Evolutionary conservation across 352 stramenopile genomes (phyloP).

Genomic region (Phytophthora nicotianae): DNA sequence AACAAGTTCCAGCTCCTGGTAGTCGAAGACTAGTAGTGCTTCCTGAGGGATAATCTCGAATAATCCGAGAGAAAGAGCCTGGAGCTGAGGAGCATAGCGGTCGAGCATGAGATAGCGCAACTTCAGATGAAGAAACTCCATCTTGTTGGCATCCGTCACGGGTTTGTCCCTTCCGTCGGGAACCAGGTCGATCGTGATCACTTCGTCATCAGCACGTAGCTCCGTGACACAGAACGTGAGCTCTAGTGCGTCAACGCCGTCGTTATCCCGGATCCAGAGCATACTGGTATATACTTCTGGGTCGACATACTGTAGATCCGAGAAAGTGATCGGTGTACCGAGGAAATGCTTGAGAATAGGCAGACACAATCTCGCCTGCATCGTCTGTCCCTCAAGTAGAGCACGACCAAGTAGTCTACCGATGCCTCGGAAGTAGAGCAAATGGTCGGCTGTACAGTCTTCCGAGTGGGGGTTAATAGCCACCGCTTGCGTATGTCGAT

Average conservation of each 20-base stretch:
- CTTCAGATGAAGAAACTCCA: slow-evolving; percentile 93
- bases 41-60: slow-evolving; percentile 97
- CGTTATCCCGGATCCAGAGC: slow-evolving; percentile 71
- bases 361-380: slow-evolving; percentile 72
- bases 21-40: slow-evolving; percentile 97
- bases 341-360: slow-evolving; percentile 85
- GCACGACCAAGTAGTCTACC: slow-evolving; percentile 70
- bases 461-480: slow-evolving; percentile 81
- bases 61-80: slow-evolving; percentile 89
- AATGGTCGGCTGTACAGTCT: slow-evolving; percentile 71
- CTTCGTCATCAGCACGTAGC: slow-evolving; percentile 55
- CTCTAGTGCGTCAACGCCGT: slow-evolving; percentile 67
- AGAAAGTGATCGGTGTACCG: slow-evolving; percentile 82
- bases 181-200: slow-evolving; percentile 71
- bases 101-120: slow-evolving; percentile 96
- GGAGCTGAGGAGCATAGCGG: slow-evolving; percentile 91
- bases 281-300: slow-evolving; percentile 81
- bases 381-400: slow-evolving; percentile 75
- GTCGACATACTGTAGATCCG: slow-evolving; percentile 82
- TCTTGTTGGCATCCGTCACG: slow-evolving; percentile 96
- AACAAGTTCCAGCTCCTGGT: slow-evolving; percentile 95
- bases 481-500: slow-evolving; percentile 71
- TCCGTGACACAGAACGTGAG: slow-evolving; percentile 82
- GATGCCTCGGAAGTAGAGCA: slow-evolving; percentile 90
- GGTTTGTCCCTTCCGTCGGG: slow-evolving; percentile 54